These are phyloP conservation scores for Teratosphaeria pseudoeucalypti DNA, from an alignment of 2,329 filamentous ascomycete species.

Conservation along the genomic window DNA sequence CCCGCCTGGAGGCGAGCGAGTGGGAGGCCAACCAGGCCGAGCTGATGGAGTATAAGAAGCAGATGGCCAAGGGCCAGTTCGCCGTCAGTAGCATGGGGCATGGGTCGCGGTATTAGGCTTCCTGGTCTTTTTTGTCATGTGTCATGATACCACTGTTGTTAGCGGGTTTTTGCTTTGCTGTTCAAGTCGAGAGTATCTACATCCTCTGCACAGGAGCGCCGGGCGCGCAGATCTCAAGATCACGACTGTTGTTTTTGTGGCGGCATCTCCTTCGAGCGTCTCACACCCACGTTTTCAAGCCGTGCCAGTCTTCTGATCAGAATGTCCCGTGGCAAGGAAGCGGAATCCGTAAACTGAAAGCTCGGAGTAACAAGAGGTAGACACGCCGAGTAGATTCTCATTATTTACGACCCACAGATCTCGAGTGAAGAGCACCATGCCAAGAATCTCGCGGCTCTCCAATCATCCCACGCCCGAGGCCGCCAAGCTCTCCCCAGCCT, in stretches of 20 bases:
- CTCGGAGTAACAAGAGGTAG: not conserved
- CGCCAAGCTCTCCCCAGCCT: not conserved
- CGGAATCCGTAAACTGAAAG: not conserved
- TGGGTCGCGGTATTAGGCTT: constrained; percentile 6
- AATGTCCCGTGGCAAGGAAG: not conserved
- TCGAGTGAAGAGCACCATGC: too few relatives aligned
- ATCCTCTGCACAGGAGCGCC: not conserved
- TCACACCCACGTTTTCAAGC: not conserved
- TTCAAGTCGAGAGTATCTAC: not conserved
- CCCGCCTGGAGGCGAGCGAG: constrained; percentile 36
- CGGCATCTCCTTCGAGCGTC: not conserved
- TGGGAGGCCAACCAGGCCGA: constrained; percentile 33
- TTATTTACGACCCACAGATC: not conserved
- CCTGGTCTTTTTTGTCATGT: not conserved
- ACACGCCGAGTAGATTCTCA: not conserved
- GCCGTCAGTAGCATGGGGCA: constrained; percentile 4
- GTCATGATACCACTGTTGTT: constrained; percentile 2
- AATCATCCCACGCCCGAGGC: not conserved
- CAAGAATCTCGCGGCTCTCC: not conserved
- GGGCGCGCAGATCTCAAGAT: not conserved
- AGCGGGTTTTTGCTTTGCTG: not conserved
- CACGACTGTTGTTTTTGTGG: not conserved
- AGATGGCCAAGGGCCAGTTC: constrained; percentile 6
- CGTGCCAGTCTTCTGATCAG: not conserved
- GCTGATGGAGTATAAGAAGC: constrained; percentile 19